These are phyloP conservation scores for Spongispora temasekensis DNA, from an alignment of 1,284 basidiomycete genomes.

Conservation along the genomic window DNA sequence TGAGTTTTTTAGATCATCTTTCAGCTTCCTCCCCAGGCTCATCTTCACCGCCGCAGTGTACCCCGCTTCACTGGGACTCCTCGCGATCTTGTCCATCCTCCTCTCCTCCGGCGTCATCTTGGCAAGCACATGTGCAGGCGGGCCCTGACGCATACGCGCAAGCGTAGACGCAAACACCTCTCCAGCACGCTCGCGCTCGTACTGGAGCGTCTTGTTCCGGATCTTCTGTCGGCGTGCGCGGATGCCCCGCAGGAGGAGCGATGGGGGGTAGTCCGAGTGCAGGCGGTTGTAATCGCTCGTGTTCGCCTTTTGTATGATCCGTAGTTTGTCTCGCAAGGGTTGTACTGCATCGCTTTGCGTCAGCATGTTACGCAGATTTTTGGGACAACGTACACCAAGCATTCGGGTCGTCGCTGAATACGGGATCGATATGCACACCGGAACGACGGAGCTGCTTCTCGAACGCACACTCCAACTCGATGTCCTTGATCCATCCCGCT, in stretches of 20 bases:
- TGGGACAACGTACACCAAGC: constrained; percentile 26
- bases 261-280: constrained; percentile 44
- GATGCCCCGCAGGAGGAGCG: constrained; percentile 49
- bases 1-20: too few species aligned
- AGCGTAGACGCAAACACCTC: constrained; percentile 53
- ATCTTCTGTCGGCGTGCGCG: constrained; percentile 59
- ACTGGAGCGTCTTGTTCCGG: constrained; percentile 61
- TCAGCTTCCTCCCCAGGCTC: constrained; percentile 50
- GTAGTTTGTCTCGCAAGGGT: constrained; percentile 24
- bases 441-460: constrained; percentile 43
- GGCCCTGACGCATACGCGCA: constrained; percentile 48
- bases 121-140: constrained; percentile 60
- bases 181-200: constrained; percentile 58
- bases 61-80: constrained; percentile 61
- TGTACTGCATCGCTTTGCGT: constrained; percentile 19
- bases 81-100: constrained; percentile 48
- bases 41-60: constrained; percentile 48
- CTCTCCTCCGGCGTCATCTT: constrained; percentile 52
- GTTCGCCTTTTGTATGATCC: constrained; percentile 36
- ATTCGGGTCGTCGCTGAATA: constrained; percentile 25
- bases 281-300: constrained; percentile 44
- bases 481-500: constrained; percentile 43
- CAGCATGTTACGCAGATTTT: not conserved
- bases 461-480: constrained; percentile 56
- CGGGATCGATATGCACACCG: constrained; percentile 12